Evolutionary conservation across 2,329 filamentous ascomycete species (phyloP), one percentile per base, ranked within the genome.

Genomic region (Colletotrichum agaves): DNA sequence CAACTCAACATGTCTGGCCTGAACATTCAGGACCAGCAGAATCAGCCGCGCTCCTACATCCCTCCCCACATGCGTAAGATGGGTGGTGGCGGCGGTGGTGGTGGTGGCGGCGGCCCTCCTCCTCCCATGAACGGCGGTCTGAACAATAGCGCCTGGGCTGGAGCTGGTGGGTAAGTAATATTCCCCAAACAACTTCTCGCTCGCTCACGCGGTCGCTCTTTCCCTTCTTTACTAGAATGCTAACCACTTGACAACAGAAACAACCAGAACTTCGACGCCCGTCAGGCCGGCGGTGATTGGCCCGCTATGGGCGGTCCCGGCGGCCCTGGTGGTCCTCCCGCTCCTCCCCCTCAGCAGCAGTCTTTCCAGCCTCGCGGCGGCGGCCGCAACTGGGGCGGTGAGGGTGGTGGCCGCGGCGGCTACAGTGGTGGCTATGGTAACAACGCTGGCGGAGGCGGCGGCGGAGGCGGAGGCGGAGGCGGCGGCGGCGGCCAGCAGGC

Each of bases 1-100:
- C 90, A 94, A 85, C 87, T 96, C 75, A 93, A 93, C 85, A 94
- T 95, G 88, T 87, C 86, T 78, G 88, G 89, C 78, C 85, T 95
- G 76, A 90, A 83, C 81, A 84, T 95, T 65, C 77, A 81, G 78
- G 76, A 80, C 75, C 74, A 78, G 72, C 82, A 84, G 74, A 78
- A 78, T 66, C 78, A 75, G 72, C 70, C 73, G 72, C 90, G 91
- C 76, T 92, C 92, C 64, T 96, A 96, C 85, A 94, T 96, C 73
- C 93, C 93, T 72, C 93, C 93, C 80, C 93, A 96, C 81, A 89
- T 94, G 85, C 90, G 93, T 78, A 80, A 83, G 74, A 80, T 78
- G 65, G 76, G 68, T 66, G 73, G 71, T 55, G 63, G 57, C 5
- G 57, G 57, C 31, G 57, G 57, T 41, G 57, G 44, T 57, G 70